Evolutionary conservation across 1,284 basidiomycete species (phyloP).

Genomic region (Crucibulum parvulum): DNA sequence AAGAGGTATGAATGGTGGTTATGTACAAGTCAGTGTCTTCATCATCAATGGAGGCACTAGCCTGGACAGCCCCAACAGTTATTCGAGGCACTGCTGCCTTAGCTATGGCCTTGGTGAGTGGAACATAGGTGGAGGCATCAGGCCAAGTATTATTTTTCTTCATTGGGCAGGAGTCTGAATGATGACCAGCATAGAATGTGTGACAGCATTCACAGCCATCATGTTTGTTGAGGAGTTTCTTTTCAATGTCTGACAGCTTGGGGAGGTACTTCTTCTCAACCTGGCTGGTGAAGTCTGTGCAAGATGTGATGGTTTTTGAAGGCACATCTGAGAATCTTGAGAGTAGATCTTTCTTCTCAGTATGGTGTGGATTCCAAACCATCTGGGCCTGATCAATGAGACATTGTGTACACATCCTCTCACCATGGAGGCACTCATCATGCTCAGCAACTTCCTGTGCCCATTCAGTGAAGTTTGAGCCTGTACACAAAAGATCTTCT

Average conservation of each 20-base stretch:
- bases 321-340: background rate
- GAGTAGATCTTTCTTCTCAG: background rate
- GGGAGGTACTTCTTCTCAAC: background rate
- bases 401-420: background rate
- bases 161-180: constrained; percentile 12
- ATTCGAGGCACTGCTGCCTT: constrained; percentile 1
- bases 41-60: background rate
- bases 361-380: background rate
- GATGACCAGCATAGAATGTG: constrained; percentile 17
- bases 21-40: constrained; percentile 5
- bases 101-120: constrained; percentile 14
- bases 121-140: constrained; percentile 5
- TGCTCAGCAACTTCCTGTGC: background rate
- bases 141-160: constrained; percentile 9
- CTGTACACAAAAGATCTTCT: background rate
- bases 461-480: background rate
- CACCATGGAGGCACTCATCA: background rate
- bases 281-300: background rate
- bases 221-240: background rate
- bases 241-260: background rate
- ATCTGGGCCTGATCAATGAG: background rate
- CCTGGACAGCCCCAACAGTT: background rate
- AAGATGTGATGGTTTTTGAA: background rate
- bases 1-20: background rate
- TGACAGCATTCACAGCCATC: background rate